Evolutionary conservation across 257 asterid species (phyloP).

Genomic region (Solanum appendiculatum): DNA sequence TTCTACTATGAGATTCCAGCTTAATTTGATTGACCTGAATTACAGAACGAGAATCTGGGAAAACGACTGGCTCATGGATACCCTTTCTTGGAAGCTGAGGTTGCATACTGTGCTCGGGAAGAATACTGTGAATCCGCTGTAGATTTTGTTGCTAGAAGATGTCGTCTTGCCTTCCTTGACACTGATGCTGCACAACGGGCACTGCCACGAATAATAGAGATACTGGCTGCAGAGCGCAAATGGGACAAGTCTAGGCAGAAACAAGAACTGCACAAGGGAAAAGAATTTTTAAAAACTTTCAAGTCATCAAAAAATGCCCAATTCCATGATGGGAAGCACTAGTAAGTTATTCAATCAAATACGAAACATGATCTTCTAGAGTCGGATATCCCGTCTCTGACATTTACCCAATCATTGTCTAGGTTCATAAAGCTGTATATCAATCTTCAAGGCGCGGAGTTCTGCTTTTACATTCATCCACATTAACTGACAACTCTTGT

Average conservation of each 20-base stretch:
- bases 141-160: constrained; percentile 91
- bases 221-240: constrained; percentile 73
- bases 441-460: background rate
- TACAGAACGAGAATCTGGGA: constrained; percentile 86
- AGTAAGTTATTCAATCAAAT: background rate
- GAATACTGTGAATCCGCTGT: constrained; percentile 95
- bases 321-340: constrained; percentile 89
- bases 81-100: constrained; percentile 95
- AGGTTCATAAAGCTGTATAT: background rate
- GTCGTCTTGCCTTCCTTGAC: constrained; percentile 93
- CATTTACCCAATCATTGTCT: background rate
- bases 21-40: background rate
- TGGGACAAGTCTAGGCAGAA: constrained; percentile 85
- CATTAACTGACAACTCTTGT: background rate
- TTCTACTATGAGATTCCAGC: background rate
- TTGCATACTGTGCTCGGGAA: constrained; percentile 90
- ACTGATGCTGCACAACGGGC: constrained; percentile 91
- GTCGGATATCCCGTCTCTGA: background rate
- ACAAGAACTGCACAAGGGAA: constrained; percentile 50
- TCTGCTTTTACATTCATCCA: background rate
- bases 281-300: constrained; percentile 76
- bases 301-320: constrained; percentile 89
- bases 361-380: background rate
- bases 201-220: constrained; percentile 65
- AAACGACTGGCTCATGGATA: constrained; percentile 96